These are phyloP conservation scores for Mucor mucedo DNA, from an alignment of 371 early-diverging fungal species.

Conservation along the genomic window DNA sequence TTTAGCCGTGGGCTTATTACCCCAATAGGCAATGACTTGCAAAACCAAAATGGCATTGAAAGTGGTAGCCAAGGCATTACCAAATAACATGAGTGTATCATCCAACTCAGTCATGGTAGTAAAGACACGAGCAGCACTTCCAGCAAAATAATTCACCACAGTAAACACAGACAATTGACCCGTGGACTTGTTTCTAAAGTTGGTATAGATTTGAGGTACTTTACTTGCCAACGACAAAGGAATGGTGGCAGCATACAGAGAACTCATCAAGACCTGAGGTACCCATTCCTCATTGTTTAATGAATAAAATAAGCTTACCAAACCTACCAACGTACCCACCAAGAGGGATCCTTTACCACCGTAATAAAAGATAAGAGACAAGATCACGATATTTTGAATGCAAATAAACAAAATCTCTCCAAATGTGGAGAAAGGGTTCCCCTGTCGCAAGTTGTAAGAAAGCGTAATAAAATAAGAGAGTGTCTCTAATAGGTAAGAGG, in stretches of 20 bases:
- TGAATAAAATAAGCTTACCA: conserved; percentile 42
- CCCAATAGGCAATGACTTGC: conserved; percentile 88
- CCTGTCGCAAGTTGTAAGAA: conserved; percentile 81
- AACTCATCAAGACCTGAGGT: conserved; percentile 53
- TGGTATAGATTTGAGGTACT: conserved; percentile 88
- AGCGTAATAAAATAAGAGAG: conserved; percentile 75
- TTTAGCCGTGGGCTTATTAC: conserved; percentile 14
- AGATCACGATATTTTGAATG: conserved; percentile 79
- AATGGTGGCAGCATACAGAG: conserved; percentile 81
- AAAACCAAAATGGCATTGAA: conserved; percentile 81
- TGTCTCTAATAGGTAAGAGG: conserved; percentile 82
- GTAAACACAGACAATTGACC: conserved; percentile 92
- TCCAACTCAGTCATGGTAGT: conserved; percentile 92
- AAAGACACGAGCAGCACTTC: conserved; percentile 86
- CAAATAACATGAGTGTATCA: conserved; percentile 75
- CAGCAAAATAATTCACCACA: conserved; percentile 83
- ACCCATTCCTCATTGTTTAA: conserved; percentile 44
- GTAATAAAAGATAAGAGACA: conserved; percentile 74
- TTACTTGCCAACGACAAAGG: conserved; percentile 80
- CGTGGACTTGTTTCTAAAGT: conserved; percentile 77
- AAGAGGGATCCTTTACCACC: conserved; percentile 39
- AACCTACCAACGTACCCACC: conserved; percentile 35
- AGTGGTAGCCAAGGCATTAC: conserved; percentile 70
- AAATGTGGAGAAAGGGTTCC: conserved; percentile 89
- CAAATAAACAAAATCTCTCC: conserved; percentile 85